Conservation (phyloP, 257 asterid species). For the Lithospermum erythrorhizon region DNA sequence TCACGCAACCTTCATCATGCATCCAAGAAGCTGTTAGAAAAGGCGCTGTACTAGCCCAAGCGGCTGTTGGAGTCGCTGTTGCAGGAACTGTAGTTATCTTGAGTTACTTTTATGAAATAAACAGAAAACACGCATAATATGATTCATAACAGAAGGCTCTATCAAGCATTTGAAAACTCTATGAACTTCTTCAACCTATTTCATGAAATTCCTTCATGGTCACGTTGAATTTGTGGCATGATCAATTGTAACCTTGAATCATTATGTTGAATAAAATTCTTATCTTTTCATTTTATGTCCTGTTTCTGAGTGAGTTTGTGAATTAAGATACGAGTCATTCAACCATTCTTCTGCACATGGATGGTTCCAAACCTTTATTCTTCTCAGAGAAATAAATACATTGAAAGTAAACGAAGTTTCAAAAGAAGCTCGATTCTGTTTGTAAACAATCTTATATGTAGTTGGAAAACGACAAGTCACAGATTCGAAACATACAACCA, state of each 20-base stretch:
- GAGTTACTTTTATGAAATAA: conserved; percentile 39
- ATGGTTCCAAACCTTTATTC: neutral
- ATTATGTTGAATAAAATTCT: neutral
- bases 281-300: neutral
- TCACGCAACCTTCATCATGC: conserved; percentile 28
- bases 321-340: neutral
- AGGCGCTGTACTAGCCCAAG: conserved; percentile 17
- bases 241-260: neutral
- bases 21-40: conserved; percentile 21
- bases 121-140: conserved; percentile 9
- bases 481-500: neutral
- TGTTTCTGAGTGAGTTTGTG: neutral
- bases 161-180: neutral
- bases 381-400: neutral
- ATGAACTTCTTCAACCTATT: neutral
- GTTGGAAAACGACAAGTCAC: neutral
- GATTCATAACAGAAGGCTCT: neutral
- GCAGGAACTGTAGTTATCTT: conserved; percentile 43
- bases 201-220: neutral
- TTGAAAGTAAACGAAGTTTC: neutral
- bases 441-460: neutral
- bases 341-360: neutral
- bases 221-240: neutral
- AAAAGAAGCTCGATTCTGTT: neutral
- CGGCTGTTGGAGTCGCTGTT: conserved; percentile 27